phyloP scores from a whole-genome alignment of 164 flowering plant species.

The Echeveria elegans region DNA sequence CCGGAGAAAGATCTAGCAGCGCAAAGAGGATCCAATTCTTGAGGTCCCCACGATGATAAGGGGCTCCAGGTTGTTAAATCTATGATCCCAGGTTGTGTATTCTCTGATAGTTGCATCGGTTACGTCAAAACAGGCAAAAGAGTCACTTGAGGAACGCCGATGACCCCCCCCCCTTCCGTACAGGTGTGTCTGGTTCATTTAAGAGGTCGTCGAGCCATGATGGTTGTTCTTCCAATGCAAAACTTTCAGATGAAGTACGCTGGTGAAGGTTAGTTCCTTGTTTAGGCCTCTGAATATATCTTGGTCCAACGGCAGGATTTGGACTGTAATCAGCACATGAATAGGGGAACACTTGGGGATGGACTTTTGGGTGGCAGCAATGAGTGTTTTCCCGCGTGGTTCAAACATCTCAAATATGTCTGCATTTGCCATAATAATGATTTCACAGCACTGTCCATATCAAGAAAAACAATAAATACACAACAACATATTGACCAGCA shows the following conservation, averaged over 20 bases:
- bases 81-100: constrained; percentile 33
- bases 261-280: constrained; percentile 57
- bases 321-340: constrained; percentile 54
- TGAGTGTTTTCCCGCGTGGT: constrained; percentile 51
- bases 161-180: constrained; percentile 61
- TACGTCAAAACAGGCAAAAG: constrained; percentile 69
- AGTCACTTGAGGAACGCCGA: constrained; percentile 86
- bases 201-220: constrained; percentile 95
- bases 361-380: constrained; percentile 86
- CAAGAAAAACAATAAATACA: background rate
- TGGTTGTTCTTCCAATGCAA: constrained; percentile 75
- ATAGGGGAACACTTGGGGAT: constrained; percentile 49
- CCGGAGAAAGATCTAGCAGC: constrained; percentile 33
- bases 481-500: background rate
- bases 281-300: constrained; percentile 43
- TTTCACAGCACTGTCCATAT: constrained; percentile 16
- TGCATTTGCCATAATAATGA: constrained; percentile 43
- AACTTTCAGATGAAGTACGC: constrained; percentile 75
- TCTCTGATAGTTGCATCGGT: constrained; percentile 32
- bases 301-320: constrained; percentile 31
- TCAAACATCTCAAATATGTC: constrained; percentile 36
- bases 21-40: constrained; percentile 38
- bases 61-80: constrained; percentile 26
- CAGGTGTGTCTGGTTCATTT: constrained; percentile 82
- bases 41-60: constrained; percentile 45